Conservation (phyloP, 495 filamentous ascomycete genomes). For the Bacidia gigantensis region DNA sequence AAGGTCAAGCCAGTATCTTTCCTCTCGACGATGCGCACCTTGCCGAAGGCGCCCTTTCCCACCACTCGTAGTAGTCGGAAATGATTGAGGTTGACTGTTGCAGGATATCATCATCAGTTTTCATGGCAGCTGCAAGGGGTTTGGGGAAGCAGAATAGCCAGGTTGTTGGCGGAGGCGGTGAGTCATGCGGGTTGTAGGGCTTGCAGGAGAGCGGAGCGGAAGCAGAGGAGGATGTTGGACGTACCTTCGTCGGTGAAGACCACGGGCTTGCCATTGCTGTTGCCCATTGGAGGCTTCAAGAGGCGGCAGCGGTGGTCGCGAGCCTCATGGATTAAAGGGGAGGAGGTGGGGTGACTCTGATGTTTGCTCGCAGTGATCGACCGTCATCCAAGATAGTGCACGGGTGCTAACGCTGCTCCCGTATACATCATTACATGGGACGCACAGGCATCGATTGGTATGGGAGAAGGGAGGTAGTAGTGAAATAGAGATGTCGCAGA, state of each 20-base stretch:
- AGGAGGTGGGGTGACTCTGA: background rate
- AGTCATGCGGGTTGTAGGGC: background rate
- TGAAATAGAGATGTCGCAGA: background rate
- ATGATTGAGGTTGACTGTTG: conserved; percentile 85
- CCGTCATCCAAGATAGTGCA: conserved; percentile 3
- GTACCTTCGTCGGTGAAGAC: conserved; percentile 84
- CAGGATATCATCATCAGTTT: conserved; percentile 11
- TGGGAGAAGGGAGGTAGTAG: background rate
- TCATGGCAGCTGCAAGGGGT: background rate
- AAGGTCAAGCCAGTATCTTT: conserved; percentile 92
- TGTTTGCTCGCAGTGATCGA: background rate
- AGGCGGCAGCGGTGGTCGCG: background rate
- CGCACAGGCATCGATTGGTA: background rate
- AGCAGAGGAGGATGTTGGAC: background rate
- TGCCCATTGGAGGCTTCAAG: conserved; percentile 54
- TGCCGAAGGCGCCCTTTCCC: conserved; percentile 94
- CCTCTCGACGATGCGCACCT: conserved; percentile 94
- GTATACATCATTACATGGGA: background rate
- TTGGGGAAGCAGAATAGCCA: background rate
- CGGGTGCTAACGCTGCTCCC: background rate
- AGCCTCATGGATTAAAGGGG: conserved; percentile 13
- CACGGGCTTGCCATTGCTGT: conserved; percentile 85
- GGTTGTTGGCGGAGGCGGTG: background rate
- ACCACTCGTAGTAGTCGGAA: conserved; percentile 92
- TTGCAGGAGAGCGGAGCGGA: conserved; percentile 3